Conservation (phyloP, 164 flowering plant genomes). For the Liquidambar formosana region DNA sequence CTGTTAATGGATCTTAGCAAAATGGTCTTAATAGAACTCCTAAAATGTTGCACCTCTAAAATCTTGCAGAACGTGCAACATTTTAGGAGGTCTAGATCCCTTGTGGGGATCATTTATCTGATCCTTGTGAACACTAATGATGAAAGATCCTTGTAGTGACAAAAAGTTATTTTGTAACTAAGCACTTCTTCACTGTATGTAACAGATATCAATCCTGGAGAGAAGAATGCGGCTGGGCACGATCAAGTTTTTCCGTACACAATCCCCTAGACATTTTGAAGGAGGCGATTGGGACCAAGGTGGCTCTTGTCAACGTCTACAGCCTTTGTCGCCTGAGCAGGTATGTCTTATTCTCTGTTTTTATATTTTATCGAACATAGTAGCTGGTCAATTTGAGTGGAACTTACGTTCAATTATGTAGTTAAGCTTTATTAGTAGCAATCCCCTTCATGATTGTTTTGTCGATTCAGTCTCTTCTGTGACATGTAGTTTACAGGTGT, state of each 20-base stretch:
- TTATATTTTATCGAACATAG: neutral
- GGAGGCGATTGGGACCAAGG: conserved; percentile 99
- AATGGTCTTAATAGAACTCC: too few relatives aligned
- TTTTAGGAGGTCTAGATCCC: too few relatives aligned
- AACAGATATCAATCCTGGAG: conserved; percentile 57
- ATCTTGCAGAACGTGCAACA: too few relatives aligned
- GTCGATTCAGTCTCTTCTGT: neutral
- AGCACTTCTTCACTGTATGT: neutral
- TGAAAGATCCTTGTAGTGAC: neutral
- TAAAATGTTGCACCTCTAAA: too few relatives aligned
- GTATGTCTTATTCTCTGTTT: conserved; percentile 30
- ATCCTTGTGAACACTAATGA: too few relatives aligned
- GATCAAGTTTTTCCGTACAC: conserved; percentile 74
- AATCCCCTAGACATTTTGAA: conserved; percentile 97
- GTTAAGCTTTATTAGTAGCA: neutral
- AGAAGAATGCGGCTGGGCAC: conserved; percentile 38
- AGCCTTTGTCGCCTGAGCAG: conserved; percentile 62
- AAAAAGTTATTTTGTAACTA: neutral
- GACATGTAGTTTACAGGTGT: neutral
- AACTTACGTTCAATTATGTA: neutral
- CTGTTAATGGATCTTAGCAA: too few relatives aligned
- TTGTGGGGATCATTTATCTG: too few relatives aligned
- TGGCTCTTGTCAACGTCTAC: conserved; percentile 70
- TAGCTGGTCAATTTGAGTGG: neutral
- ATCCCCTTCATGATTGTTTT: neutral